A percentile compares a stretch with the other conserved stretches of the same genome.
Conservation (phyloP, 495 filamentous ascomycete genomes). For the Hyaloscypha variabilis region DNA sequence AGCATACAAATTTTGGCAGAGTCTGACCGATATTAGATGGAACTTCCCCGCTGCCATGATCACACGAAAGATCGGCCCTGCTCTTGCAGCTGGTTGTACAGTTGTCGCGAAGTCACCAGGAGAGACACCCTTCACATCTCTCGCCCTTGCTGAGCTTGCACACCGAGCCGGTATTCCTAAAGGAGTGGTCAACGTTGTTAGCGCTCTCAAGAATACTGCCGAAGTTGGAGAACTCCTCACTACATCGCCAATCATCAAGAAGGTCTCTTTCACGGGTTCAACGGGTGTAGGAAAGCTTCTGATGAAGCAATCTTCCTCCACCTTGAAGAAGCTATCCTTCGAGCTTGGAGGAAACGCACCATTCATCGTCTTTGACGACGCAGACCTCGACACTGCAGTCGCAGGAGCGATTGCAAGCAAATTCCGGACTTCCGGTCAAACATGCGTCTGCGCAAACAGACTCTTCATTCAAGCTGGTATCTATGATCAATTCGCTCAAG, state of each 20-base stretch:
- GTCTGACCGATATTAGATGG: slow-evolving; percentile 50
- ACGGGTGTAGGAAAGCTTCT: slow-evolving; percentile 86
- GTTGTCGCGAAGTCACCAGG: slow-evolving; percentile 83
- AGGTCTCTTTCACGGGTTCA: slow-evolving; percentile 88
- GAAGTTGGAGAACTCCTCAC: slow-evolving; percentile 74
- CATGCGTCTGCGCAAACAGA: slow-evolving; percentile 88
- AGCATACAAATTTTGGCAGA: not conserved
- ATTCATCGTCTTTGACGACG: slow-evolving; percentile 93
- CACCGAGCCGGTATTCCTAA: slow-evolving; percentile 82
- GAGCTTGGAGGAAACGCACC: slow-evolving; percentile 91
- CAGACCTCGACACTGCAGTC: slow-evolving; percentile 78
- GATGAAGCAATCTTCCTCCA: slow-evolving; percentile 79
- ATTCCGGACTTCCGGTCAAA: slow-evolving; percentile 87
- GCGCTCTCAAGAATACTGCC: slow-evolving; percentile 69
- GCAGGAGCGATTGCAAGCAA: slow-evolving; percentile 76
- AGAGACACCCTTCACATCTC: slow-evolving; percentile 83
- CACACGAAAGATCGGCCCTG: slow-evolving; percentile 84
- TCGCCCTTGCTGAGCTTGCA: slow-evolving; percentile 82
- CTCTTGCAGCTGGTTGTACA: slow-evolving; percentile 82
- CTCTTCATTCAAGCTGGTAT: slow-evolving; percentile 81
- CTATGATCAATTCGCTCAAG: slow-evolving; percentile 73
- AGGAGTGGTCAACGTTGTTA: slow-evolving; percentile 84
- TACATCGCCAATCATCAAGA: slow-evolving; percentile 71
- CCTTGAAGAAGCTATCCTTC: slow-evolving; percentile 84
- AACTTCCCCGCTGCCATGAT: slow-evolving; percentile 96